Conservation (phyloP, 805 yeast genomes). For the Yarrowia divulgata region DNA sequence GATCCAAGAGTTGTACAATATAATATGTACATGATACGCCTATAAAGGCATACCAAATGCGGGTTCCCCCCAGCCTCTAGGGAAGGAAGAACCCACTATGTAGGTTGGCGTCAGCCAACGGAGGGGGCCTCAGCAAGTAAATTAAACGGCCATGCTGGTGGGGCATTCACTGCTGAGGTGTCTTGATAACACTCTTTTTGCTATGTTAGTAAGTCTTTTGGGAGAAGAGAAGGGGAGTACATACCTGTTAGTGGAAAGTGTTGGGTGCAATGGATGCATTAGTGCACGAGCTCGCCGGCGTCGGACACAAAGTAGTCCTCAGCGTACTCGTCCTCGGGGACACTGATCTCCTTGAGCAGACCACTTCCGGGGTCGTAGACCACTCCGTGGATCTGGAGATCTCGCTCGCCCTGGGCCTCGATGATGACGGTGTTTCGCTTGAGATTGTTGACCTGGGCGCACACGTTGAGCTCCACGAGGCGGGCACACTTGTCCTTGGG, state of each 20-base stretch:
- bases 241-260: conserved; percentile 18
- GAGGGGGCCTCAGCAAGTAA: conserved; percentile 17
- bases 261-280: neutral
- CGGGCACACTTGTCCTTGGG: conserved; percentile 63
- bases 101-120: conserved; percentile 3
- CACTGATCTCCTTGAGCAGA: conserved; percentile 56
- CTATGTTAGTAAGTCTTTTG: conserved; percentile 36
- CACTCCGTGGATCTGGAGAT: conserved; percentile 80
- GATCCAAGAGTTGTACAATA: conserved; percentile 38
- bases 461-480: conserved; percentile 78
- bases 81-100: conserved; percentile 1
- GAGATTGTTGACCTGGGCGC: conserved; percentile 72
- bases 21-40: conserved; percentile 34
- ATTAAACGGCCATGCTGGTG: conserved; percentile 20
- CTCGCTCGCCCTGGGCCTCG: conserved; percentile 65
- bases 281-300: conserved; percentile 30
- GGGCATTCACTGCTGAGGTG: conserved; percentile 30
- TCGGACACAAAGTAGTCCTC: conserved; percentile 39
- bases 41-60: conserved; percentile 13
- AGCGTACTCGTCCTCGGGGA: conserved; percentile 48
- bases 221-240: conserved; percentile 7
- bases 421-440: conserved; percentile 68
- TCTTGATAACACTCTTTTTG: conserved; percentile 25
- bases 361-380: conserved; percentile 87
- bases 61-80: neutral